Evolutionary conservation across 2,329 filamentous ascomycete species (phyloP), one percentile per base, ranked within the genome.

Genomic region (Metarhizium robertsii): DNA sequence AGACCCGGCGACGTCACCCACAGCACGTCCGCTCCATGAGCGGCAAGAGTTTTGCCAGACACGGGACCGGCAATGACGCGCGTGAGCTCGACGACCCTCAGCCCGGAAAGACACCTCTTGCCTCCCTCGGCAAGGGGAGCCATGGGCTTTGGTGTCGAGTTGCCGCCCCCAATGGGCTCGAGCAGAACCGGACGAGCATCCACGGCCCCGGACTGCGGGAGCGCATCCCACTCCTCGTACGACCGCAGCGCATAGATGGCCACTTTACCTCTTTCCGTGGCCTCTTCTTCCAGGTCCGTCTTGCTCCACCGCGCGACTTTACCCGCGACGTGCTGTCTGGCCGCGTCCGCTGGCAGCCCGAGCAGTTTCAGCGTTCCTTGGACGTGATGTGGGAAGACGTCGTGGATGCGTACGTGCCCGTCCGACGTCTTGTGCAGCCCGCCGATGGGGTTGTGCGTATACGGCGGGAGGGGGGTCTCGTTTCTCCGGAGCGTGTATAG

Each of bases 11-110:
- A 81, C 2, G 85, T 88, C 43, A 90, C 74, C 63, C 87, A 86
- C 57, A 90, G 74, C 1, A 90, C 85, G 53, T 84, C 79, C 8
- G 87, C 87, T 8, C 87, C 87, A 64, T 88, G 84, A 52, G 87
- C 85, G 18, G 85, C 85, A 1, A 90, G 76, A 0, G 81, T 81
- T 45, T 83, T 80, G 11, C 82, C 81, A 54, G 88, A 84, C 1
- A 84, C 79, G 11, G 86, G 86, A 0, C 84, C 86, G 11, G 86
- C 86, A 58, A 90, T 88, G 56, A 90, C 82, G 18, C 86, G 81
- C 62, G 84, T 87, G 52, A 90, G 71, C 66, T 90, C 87, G 6
- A 90, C 75, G 6, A 90, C 85, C 55, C 84, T 83, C 61, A 90
- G 74, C 0, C 86, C 86, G 67, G 73, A 43, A 74, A 81, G 61